Conservation (phyloP, 441 rosid species). For the Cnidoscolus chayamansa region DNA sequence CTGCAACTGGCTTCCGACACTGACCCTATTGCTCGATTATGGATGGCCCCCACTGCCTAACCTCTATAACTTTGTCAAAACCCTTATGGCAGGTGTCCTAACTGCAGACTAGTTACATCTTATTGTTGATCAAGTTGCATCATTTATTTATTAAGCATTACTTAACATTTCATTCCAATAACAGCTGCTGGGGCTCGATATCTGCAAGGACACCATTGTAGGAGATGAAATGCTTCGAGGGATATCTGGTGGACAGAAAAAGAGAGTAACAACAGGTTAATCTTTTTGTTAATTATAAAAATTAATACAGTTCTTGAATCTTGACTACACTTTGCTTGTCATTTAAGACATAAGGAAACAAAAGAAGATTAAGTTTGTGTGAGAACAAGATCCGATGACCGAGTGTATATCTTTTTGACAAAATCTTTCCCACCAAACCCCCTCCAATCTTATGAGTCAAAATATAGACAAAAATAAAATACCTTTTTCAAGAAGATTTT, state of each 20-base stretch:
- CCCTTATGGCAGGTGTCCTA: slow-evolving; percentile 6
- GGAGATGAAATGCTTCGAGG: slow-evolving; percentile 90
- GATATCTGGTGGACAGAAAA: slow-evolving; percentile 88
- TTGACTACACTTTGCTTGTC: too few species aligned
- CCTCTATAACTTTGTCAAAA: neutral
- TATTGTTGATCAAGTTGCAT: neutral
- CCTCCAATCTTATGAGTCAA: too few species aligned
- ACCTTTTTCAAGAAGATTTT: too few species aligned
- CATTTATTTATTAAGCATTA: neutral
- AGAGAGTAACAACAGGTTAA: slow-evolving; percentile 81
- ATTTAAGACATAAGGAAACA: too few species aligned
- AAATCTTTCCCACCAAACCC: too few species aligned
- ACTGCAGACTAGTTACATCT: neutral
- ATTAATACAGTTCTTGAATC: too few species aligned
- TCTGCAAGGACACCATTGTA: slow-evolving; percentile 81
- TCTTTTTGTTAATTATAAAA: too few species aligned
- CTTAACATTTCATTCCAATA: neutral
- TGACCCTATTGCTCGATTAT: neutral
- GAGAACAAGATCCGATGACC: too few species aligned
- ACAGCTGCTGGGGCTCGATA: slow-evolving; percentile 85
- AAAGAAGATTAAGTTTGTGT: too few species aligned
- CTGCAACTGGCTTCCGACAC: neutral
- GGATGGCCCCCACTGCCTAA: neutral
- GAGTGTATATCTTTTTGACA: too few species aligned
- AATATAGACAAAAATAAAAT: too few species aligned